These are phyloP conservation scores for Pestalotiopsis fici DNA, from an alignment of 2,329 filamentous ascomycete species.

Conservation along the genomic window DNA sequence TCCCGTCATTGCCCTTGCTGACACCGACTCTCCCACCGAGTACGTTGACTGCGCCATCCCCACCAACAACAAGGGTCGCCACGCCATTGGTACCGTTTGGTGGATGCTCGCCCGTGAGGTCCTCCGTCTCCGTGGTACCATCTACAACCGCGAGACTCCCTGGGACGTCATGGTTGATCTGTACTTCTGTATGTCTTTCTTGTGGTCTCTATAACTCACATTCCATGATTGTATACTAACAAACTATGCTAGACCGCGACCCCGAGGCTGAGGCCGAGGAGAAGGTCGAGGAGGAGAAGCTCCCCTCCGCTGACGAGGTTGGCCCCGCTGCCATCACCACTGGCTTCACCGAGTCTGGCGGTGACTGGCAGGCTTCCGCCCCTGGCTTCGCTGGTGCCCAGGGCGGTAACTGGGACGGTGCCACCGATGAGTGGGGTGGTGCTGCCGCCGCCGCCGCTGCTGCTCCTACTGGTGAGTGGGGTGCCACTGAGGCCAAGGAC, in stretches of 20 bases:
- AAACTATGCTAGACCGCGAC: constrained; percentile 72
- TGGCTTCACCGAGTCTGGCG: constrained; percentile 64
- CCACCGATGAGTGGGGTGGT: constrained; percentile 60
- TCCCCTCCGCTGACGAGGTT: constrained; percentile 81
- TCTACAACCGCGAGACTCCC: constrained; percentile 91
- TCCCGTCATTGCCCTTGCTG: constrained; percentile 97
- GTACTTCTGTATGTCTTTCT: constrained; percentile 80
- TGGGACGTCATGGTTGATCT: constrained; percentile 99
- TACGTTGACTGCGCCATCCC: constrained; percentile 99
- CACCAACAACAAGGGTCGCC: constrained; percentile 99
- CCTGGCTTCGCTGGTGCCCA: constrained; percentile 67
- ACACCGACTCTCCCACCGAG: constrained; percentile 99
- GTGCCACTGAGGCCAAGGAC: constrained; percentile 54
- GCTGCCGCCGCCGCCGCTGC: constrained; percentile 59
- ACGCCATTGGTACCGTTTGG: constrained; percentile 98
- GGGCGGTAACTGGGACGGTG: constrained; percentile 56
- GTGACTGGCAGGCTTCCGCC: constrained; percentile 85
- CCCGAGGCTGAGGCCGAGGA: constrained; percentile 99
- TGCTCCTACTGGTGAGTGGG: constrained; percentile 71
- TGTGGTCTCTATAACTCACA: too few relatives aligned
- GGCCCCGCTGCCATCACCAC: constrained; percentile 76
- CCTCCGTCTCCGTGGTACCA: constrained; percentile 95
- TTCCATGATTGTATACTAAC: too few relatives aligned
- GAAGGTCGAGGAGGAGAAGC: constrained; percentile 93
- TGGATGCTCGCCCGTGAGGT: constrained; percentile 99